Base-by-base conservation (phyloP, 805 yeast species). In the Candida xyloterini region DNA sequence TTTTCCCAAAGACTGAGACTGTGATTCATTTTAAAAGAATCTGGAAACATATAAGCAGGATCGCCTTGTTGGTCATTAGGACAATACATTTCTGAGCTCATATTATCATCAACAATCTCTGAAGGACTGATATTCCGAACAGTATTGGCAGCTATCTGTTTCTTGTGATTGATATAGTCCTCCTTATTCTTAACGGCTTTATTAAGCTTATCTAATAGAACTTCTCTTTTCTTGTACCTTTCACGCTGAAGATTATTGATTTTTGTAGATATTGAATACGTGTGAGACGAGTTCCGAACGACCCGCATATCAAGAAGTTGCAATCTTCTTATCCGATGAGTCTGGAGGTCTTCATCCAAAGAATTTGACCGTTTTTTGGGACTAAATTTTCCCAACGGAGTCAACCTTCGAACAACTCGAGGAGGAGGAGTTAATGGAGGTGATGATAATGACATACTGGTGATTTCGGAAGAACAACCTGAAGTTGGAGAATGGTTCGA, bases 361-460 rank as follows among this genome's bases (percentile, higher is more conserved):
- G 54, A 50, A 21, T 35, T 24, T 4, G 50, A 31, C 27, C 50
- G 40, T 15, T 29, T 27, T 15, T 40, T 46, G 28, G 51, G 53
- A 34, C 50, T 46, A 39, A 33, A 52, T 27, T 46, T 45, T 7
- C 53, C 55, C 28, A 54, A 26, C 7, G 59, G 59, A 8, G 59
- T 54, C 13, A 54, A 43, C n/a, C 48, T 42, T 10, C 44, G 43
- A 10, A 54, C 33, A 7, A 54, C 46, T 18, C 51, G 42, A 4
- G 42, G 35, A 3, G 59, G 59, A n/a, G 57, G 59, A 8, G 59
- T 47, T 10, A 54, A 31, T 7, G 58, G 57, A 5, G 52, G 48
- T 13, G 52, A 45, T 5, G 50, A 47, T 6, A 45, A 42, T 10
- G 46, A 40, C 21, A 43, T 16, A 5, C 42, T 13, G 15, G 45